Base-by-base conservation (phyloP, 805 yeast genomes). In the Spencermartinsiella europaea region DNA sequence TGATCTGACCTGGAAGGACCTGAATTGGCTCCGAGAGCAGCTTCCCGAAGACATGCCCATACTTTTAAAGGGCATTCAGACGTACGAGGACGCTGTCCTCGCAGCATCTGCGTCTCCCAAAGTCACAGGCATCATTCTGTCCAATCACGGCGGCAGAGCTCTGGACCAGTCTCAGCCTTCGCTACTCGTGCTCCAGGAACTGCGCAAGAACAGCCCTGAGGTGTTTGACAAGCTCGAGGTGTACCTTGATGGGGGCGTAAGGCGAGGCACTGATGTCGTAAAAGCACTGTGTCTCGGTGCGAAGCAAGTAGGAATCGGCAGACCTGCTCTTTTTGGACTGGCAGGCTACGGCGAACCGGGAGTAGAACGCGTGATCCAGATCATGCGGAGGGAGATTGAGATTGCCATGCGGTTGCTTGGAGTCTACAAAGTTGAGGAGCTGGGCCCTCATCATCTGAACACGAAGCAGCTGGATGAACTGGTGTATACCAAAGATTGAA, bases 121-220 rank as follows among this genome's bases (percentile, higher is more conserved):
- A 14, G 74, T 79, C 33, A 74, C 75, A 35, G 90, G 87, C 5
- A 77, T 81, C 21, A 73, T 83, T 38, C 67, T 84, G 14, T 81
- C 88, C 10, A 83, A 84, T 58, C 88, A 83, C 61, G 90, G 89
- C 17, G 90, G 89, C 8, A 68, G 89, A 45, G 85, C 81, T 52
- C 64, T 83, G 45, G 89, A 83, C 53, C 77, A 71, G 38, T 72
- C 82, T 0, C 71, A 72, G 53, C 77, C 88, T 0, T 77, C 85
- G 1, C 67, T 83, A 21, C 82, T 81, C 58, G 75, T 81, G 3
- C 68, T 83, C 42, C 76, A 74, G 3, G 83, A 81, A 49, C 69
- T 79, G 21, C 71, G 66, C 12, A 48, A 45, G 21, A 46, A 57
- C 34, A 65, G 70, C 2, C 64, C 79, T 22, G 66, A 71, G 28